Conservation (phyloP, 176 grass and related monocot genomes). For the Secale cereale region DNA sequence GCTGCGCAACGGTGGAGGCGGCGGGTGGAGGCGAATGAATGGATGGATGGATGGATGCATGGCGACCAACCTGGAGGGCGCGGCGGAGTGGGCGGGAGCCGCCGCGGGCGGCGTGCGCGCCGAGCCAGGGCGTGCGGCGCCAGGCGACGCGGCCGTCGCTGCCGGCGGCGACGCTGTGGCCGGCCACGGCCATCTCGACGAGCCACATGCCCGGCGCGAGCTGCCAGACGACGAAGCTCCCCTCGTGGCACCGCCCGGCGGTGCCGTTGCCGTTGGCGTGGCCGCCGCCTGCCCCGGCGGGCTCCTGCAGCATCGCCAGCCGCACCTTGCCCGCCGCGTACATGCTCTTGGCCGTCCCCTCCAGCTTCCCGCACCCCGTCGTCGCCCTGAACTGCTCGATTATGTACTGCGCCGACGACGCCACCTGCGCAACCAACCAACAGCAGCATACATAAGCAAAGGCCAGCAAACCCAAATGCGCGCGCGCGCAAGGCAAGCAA, state of each 20-base stretch:
- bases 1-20: background rate
- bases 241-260: conserved; percentile 42
- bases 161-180: conserved; percentile 77
- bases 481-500: no score
- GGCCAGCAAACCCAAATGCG: background rate
- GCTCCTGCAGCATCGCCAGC: conserved; percentile 57
- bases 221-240: conserved; percentile 97
- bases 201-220: conserved; percentile 88
- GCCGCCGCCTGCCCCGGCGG: background rate
- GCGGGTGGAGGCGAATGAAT: no score
- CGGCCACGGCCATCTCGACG: conserved; percentile 78
- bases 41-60: no score
- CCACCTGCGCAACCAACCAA: conserved; percentile 40
- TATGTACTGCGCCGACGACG: conserved; percentile 93
- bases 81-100: conserved; percentile 85
- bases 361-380: conserved; percentile 69
- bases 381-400: conserved; percentile 94
- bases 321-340: conserved; percentile 68
- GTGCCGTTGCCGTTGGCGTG: background rate
- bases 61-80: conserved; percentile 66
- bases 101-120: conserved; percentile 84
- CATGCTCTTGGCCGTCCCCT: conserved; percentile 78
- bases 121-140: conserved; percentile 92
- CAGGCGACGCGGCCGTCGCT: conserved; percentile 89
- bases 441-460: background rate